Evolutionary conservation across 139 green algal genomes (phyloP), one percentile per base, ranked within the genome.

Genomic region (Astrephomene gubernaculifera): DNA sequence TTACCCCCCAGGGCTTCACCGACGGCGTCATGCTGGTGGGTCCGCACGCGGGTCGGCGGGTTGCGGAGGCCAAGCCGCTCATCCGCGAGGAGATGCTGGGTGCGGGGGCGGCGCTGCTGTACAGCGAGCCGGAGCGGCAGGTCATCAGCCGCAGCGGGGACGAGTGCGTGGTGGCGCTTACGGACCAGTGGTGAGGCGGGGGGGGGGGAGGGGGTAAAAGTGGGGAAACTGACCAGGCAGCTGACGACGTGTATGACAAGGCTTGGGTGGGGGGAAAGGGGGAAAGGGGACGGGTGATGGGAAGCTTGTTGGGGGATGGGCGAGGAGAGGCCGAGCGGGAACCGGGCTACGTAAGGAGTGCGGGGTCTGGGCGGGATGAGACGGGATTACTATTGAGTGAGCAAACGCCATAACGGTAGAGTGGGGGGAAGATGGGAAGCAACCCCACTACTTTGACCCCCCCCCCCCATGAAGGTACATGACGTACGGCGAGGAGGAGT

Each of bases 81-180:
- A 98, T 99, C 83, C 93, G 91, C 69, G 89, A 95, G 25, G 95
- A 98, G 82, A 89, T 99, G 93, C 52, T 99, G 29, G 92, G 91
- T 4, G 88, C 82, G 0, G 94, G 94, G 0, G 57, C 95, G 25
- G 97, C 93, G 0, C 70, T 99, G 38, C 33, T 94, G 1, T 99
- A 99, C 93, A 95, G 84, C 67, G 90, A 94, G 71, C 90, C 90
- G 29, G 90, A 93, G 74, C 63, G 57, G 10, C 85, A 89, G 78
- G 97, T 99, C 22, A 97, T 98, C 57, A 96, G 89, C 35, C 94
- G 97, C 45, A 96, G 89, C 9, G 97, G 96, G 4, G 97, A 98
- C 71, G 95, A 99, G 80, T 99, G 97, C 84, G 95, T 99, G 52
- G 97, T 99, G 44, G 97, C 97, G 22, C 93, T 99, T 1, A 99